Base-by-base conservation (phyloP, 2,329 filamentous ascomycete genomes). In the Furcasterigmium sp. region DNA sequence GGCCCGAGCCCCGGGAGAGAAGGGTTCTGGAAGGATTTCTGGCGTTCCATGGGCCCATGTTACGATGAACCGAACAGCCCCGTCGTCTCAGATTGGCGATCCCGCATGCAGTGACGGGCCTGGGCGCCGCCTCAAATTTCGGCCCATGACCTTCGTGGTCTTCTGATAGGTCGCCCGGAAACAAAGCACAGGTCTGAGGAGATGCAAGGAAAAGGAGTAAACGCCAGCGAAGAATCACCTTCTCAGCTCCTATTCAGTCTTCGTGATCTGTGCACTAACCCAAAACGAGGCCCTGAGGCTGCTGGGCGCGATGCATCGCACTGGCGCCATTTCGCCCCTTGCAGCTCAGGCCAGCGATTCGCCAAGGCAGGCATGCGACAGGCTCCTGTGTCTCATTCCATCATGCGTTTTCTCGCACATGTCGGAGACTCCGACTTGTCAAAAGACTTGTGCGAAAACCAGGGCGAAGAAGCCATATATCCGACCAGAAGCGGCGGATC, bases 41-140 rank as follows among this genome's bases (percentile, higher is more conserved):
- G 32, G 17, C 32, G 32, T 35, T 35, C 32, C 32, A 35, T n/a
- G n/a, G 32, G n/a, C 32, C 15, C n/a, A 15, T 35, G n/a, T 35
- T 17, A 15, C 32, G 32, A 9, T 5, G n/a, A 9, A 17, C 32
- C 15, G 32, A 15, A 35, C 15, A 15, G 18, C 11, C 32, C 32
- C 32, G n/a, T 17, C 32, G 32, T 35, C 32, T 35, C 32, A 35
- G 32, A 35, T 35, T 35, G 32, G 32, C 32, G 32, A 35, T 35
- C 32, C 32, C 32, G 32, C 15, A 11, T 35, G 32, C 32, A n/a
- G 32, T 17, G 32, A 18, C n/a, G 18, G 32, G 9, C 32, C n/a
- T 17, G 32, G 29, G 32, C 32, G 32, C 32, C 32, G 17, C 32
- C 15, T 17, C 15, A 35, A 35, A 35, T 35, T 35, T 10, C 32